Percentiles rank a stretch among this genome's conserved stretches.
Evolutionary conservation across 805 yeast species (phyloP).

Genomic region (Wickerhamiella bombiphila): DNA sequence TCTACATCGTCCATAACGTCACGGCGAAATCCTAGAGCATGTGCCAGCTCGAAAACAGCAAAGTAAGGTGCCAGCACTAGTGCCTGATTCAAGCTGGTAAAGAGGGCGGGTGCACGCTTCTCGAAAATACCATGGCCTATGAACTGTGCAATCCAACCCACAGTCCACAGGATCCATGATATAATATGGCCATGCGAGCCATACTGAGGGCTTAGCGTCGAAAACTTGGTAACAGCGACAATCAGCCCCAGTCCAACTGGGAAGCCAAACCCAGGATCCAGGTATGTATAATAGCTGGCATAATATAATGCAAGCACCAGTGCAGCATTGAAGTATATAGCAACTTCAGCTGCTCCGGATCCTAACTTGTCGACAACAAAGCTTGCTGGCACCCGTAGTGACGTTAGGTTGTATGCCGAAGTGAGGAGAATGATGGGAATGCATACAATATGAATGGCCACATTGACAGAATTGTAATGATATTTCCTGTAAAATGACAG

Average conservation of each 20-base stretch:
- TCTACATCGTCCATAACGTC: conserved; percentile 39
- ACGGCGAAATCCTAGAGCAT: conserved; percentile 46
- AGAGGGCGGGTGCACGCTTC: conserved; percentile 67
- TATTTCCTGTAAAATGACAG: conserved; percentile 42
- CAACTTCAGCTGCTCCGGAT: conserved; percentile 8
- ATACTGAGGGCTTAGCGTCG: conserved; percentile 18
- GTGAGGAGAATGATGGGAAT: conserved; percentile 65
- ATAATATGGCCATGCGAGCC: conserved; percentile 19
- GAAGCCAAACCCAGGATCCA: conserved; percentile 41
- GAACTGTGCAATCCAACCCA: conserved; percentile 72
- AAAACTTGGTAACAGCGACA: conserved; percentile 17
- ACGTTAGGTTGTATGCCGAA: conserved; percentile 30
- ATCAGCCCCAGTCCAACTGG: conserved; percentile 30
- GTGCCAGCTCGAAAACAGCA: conserved; percentile 63
- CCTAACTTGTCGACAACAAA: conserved; percentile 2
- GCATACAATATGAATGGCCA: conserved; percentile 58
- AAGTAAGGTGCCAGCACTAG: conserved; percentile 83
- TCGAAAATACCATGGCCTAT: conserved; percentile 79
- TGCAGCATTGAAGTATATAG: conserved; percentile 31
- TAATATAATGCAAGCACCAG: conserved; percentile 33
- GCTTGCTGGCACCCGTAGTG: conserved; percentile 17
- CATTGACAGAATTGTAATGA: conserved; percentile 41
- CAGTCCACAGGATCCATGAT: conserved; percentile 32
- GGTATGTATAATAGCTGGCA: conserved; percentile 40
- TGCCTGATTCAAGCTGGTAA: conserved; percentile 74